These are phyloP conservation scores for Endotrypanum monterogeii DNA, from an alignment of 208 protist species.

Conservation along the genomic window DNA sequence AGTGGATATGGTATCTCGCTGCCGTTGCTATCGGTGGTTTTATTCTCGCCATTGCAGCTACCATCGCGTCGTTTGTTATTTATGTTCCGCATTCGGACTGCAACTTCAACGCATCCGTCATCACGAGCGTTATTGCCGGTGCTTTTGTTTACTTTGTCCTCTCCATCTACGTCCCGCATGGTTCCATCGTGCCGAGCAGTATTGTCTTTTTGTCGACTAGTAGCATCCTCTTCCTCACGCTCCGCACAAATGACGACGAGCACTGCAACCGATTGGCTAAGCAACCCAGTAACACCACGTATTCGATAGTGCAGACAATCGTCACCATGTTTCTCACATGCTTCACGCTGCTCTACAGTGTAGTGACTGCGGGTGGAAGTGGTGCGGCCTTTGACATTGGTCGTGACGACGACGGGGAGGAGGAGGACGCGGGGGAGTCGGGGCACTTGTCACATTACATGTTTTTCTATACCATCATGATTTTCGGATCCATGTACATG, in stretches of 20 bases:
- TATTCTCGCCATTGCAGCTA: conserved; percentile 46
- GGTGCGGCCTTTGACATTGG: conserved; percentile 57
- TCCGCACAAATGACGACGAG: conserved; percentile 57
- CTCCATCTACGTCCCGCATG: conserved; percentile 87
- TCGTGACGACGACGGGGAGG: conserved; percentile 69
- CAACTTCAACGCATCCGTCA: conserved; percentile 84
- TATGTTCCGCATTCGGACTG: conserved; percentile 84
- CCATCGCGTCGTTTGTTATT: conserved; percentile 62
- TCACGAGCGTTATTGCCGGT: conserved; percentile 79
- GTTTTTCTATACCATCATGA: conserved; percentile 95
- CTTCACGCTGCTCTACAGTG: conserved; percentile 79
- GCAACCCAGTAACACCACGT: conserved; percentile 22
- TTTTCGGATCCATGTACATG: conserved; percentile 94
- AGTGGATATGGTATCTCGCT: conserved; percentile 91
- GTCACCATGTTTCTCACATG: conserved; percentile 45
- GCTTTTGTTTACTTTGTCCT: conserved; percentile 77
- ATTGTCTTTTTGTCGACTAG: conserved; percentile 93
- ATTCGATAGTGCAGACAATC: conserved; percentile 63
- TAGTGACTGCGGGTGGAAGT: conserved; percentile 76
- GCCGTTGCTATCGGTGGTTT: conserved; percentile 52
- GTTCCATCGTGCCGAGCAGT: conserved; percentile 89
- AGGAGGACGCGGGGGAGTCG: conserved; percentile 73
- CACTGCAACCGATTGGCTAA: conserved; percentile 72
- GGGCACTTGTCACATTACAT: conserved; percentile 89
- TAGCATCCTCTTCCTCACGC: conserved; percentile 85